phyloP scores from a whole-genome alignment of 1,139 yeast species.

The Yamadazyma dushanensis region DNA sequence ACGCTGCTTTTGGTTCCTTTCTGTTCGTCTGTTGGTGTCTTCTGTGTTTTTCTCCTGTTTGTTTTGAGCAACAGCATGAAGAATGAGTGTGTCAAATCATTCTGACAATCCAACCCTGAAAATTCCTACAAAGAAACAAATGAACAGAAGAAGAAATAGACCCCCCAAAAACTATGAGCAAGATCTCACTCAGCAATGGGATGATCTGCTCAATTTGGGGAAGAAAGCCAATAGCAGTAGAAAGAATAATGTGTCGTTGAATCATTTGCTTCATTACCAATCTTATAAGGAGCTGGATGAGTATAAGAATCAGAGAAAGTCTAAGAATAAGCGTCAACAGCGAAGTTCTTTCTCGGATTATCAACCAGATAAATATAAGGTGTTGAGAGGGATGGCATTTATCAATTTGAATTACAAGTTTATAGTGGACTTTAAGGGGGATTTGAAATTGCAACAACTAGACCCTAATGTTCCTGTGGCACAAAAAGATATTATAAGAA shows the following conservation, averaged over 20 bases:
- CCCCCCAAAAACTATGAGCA: slow-evolving; percentile 1
- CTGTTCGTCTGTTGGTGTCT: too few relatives aligned
- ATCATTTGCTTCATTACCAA: slow-evolving; percentile 63
- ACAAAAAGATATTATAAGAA: slow-evolving; percentile 62
- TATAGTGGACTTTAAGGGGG: slow-evolving; percentile 63
- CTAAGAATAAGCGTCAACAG: slow-evolving; percentile 10
- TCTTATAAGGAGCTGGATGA: slow-evolving; percentile 53
- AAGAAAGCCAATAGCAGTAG: slow-evolving; percentile 29
- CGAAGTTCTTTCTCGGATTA: slow-evolving; percentile 13
- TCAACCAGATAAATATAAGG: slow-evolving; percentile 16
- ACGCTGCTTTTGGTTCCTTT: not conserved
- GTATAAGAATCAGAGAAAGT: slow-evolving; percentile 28
- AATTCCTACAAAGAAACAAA: not conserved
- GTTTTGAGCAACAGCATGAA: not conserved
- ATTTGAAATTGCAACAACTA: slow-evolving; percentile 54
- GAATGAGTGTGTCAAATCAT: slow-evolving; percentile 2
- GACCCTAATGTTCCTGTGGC: slow-evolving; percentile 80
- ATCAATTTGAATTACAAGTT: slow-evolving; percentile 86
- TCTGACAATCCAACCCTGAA: not conserved
- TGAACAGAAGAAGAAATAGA: not conserved
- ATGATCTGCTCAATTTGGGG: slow-evolving; percentile 5
- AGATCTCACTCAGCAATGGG: slow-evolving; percentile 5
- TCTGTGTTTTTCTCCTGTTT: not conserved
- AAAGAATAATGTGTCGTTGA: slow-evolving; percentile 59
- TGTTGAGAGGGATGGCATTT: slow-evolving; percentile 66